Percentiles rank a stretch among this genome's conserved stretches.
Evolutionary conservation across 1,284 basidiomycete species (phyloP).

Genomic region (Acaromyces ingoldii): DNA sequence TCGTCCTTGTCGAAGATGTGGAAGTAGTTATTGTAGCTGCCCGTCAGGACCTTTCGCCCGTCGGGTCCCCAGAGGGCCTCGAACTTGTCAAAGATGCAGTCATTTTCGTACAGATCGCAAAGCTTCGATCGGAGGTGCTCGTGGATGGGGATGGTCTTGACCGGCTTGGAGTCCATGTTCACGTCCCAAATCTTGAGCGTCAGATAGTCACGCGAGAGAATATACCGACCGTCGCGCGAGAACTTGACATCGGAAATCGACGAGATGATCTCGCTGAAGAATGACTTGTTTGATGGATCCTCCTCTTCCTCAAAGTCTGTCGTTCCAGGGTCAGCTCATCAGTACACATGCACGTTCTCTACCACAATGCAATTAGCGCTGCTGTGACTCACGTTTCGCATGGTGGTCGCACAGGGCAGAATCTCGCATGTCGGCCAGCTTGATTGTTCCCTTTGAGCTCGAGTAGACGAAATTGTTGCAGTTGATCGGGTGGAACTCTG

Average conservation of each 20-base stretch:
- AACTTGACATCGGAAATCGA: slow-evolving; percentile 99
- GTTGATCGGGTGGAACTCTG: slow-evolving; percentile 95
- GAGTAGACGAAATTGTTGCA: slow-evolving; percentile 99
- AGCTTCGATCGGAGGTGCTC: slow-evolving; percentile 95
- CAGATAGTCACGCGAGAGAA: slow-evolving; percentile 92
- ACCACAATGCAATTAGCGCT: not conserved
- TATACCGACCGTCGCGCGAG: slow-evolving; percentile 92
- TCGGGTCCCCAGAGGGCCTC: slow-evolving; percentile 54
- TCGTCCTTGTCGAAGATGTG: slow-evolving; percentile 95
- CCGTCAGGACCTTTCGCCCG: slow-evolving; percentile 59
- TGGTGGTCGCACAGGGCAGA: slow-evolving; percentile 93
- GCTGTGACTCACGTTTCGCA: slow-evolving; percentile 73
- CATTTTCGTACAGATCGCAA: slow-evolving; percentile 98
- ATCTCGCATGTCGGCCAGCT: slow-evolving; percentile 99
- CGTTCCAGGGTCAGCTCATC: slow-evolving; percentile 6
- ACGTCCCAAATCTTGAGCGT: slow-evolving; percentile 99
- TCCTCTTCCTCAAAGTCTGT: slow-evolving; percentile 69
- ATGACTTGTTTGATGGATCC: slow-evolving; percentile 92
- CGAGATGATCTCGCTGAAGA: slow-evolving; percentile 99
- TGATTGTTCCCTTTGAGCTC: slow-evolving; percentile 98
- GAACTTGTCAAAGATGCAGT: slow-evolving; percentile 99
- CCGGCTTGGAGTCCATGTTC: slow-evolving; percentile 94
- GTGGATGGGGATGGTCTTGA: slow-evolving; percentile 98
- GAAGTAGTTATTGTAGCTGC: slow-evolving; percentile 99
- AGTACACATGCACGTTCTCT: not conserved